phyloP scores from a whole-genome alignment of 2,329 filamentous ascomycete genomes.

The Xylariales sp. region DNA sequence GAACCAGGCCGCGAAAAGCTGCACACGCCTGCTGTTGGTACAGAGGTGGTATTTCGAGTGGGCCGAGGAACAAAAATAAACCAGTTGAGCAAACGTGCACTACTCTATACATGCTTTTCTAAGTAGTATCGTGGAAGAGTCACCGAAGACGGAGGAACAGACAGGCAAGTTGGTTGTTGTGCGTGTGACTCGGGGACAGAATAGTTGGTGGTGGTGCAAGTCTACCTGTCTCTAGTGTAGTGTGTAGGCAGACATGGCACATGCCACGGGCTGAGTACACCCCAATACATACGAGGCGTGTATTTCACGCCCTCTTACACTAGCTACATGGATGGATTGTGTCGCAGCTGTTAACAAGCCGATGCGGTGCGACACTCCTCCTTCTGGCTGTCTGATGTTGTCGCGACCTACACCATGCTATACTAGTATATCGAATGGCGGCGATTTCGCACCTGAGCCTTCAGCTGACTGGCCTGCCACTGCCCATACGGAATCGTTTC shows the following conservation, averaged over 20 bases:
- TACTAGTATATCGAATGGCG: background rate
- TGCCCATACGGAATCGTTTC: conserved; percentile 22
- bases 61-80: conserved; percentile 13
- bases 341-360: background rate
- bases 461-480: background rate
- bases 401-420: too few relatives aligned
- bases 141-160: background rate
- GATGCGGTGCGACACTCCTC: conserved; percentile 14
- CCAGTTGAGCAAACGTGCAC: background rate
- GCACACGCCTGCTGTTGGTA: conserved; percentile 6
- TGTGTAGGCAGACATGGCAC: too few relatives aligned
- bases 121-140: background rate
- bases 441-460: background rate
- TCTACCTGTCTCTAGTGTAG: too few relatives aligned
- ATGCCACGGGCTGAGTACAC: too few relatives aligned
- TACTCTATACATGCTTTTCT: too few relatives aligned
- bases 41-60: conserved; percentile 9
- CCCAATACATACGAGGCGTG: too few relatives aligned
- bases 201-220: too few relatives aligned
- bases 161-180: conserved; percentile 6
- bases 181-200: too few relatives aligned
- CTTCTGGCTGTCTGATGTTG: background rate
- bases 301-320: background rate
- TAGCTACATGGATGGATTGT: background rate
- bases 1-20: conserved; percentile 19